Base-by-base conservation (phyloP, 805 yeast genomes). In the Kazachstania psychrophila region DNA sequence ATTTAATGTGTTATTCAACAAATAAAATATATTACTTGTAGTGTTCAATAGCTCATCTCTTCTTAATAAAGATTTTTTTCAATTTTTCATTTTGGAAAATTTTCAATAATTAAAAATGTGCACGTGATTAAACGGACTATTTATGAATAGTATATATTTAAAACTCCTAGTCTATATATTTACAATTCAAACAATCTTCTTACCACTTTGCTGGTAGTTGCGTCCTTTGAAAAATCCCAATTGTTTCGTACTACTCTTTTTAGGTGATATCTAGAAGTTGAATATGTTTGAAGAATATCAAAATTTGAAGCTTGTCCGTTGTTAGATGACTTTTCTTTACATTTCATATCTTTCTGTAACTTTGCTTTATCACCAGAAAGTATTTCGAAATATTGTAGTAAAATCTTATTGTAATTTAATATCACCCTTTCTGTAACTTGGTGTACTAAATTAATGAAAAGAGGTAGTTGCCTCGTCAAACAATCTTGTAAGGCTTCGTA, bases 201-300 rank as follows among this genome's bases (percentile, higher is more conserved):
- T 11, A 54, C 46, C 11, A 48, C 46, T 32, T 45, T 45, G 29
- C 58, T 52, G 8, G 48, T 42, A 11, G 47, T 39, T 3, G 51
- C 47, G 30, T 48, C 54, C 9, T 36, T 34, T 3, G 19, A 28
- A 20, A 33, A 40, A 11, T 28, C 31, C 60, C 52, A 61, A 23
- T 42, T 52, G 44, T 54, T 57, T 40, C 52, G 52, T 6, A 58
- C 51, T 3, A 57, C 51, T 19, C 51, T 43, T 33, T 51, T 59
- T 2, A 58, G 58, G 25, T 40, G 44, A 20, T 49, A 53, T 30
- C 59, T 52, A 6, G 65, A 46, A 2, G 46, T 34, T 0, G 61
- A 50, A 39, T 52, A 62, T 24, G 48, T 29, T 39, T 63, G 64
- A 22, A 64, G 44, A 11, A 65, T 60, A 39, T 64, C 69, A 36